Percentiles rank a stretch among this genome's conserved stretches.
These are phyloP conservation scores for Fomes fomentarius DNA, from an alignment of 1,284 basidiomycete species.

Conservation along the genomic window DNA sequence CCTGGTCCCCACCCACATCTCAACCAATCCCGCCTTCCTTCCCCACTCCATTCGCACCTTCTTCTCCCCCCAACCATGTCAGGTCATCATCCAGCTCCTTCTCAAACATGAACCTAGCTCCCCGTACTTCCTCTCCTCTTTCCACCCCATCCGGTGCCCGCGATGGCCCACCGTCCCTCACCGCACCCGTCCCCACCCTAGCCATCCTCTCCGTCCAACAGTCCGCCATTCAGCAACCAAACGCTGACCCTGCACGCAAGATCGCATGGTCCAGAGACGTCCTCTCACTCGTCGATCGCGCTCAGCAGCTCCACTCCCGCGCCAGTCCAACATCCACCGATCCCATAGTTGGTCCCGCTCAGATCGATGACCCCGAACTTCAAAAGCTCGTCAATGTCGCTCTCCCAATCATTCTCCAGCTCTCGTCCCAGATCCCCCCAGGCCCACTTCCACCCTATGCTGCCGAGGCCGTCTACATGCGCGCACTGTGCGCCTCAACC, in stretches of 20 bases:
- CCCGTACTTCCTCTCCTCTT: conserved; percentile 22
- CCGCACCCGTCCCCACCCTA: conserved; percentile 66
- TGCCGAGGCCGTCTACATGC: conserved; percentile 76
- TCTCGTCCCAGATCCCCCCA: conserved; percentile 41
- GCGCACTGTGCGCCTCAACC: conserved; percentile 71
- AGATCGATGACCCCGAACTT: conserved; percentile 66
- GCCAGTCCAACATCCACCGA: conserved; percentile 45
- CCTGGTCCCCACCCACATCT: conserved; percentile 34
- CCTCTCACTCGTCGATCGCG: conserved; percentile 75
- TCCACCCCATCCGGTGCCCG: conserved; percentile 19
- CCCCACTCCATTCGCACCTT: conserved; percentile 20
- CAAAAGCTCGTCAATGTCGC: conserved; percentile 67
- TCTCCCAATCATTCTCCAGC: conserved; percentile 59
- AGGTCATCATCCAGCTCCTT: conserved; percentile 26
- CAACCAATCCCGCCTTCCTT: conserved; percentile 22
- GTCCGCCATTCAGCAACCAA: conserved; percentile 49
- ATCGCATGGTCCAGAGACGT: conserved; percentile 83
- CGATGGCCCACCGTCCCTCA: conserved; percentile 51
- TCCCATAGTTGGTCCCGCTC: conserved; percentile 47
- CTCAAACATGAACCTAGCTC: conserved; percentile 22
- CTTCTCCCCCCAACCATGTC: conserved; percentile 28
- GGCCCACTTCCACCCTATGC: conserved; percentile 50
- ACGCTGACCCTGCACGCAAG: conserved; percentile 58
- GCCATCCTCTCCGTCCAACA: conserved; percentile 53
- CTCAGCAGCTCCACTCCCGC: conserved; percentile 42